Percentiles rank a stretch among this genome's conserved stretches.
phyloP scores from a whole-genome alignment of 192 early-diverging fungal genomes.

The Piromyces finnis region DNA sequence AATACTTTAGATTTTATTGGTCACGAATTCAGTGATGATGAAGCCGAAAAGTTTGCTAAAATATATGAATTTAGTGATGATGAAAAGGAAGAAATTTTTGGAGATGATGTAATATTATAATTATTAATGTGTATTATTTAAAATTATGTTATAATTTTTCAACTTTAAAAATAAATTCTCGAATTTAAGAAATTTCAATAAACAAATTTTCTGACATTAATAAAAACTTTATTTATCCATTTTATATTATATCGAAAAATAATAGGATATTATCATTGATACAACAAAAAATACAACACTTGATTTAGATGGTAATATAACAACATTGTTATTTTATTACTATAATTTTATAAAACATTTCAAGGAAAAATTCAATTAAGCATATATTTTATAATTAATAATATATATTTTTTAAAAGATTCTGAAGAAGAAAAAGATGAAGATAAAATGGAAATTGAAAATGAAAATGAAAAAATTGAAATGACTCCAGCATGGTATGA shows the following conservation, averaged over 20 bases:
- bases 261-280: not conserved
- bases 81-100: not conserved
- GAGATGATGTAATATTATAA: not conserved
- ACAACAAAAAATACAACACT: not conserved
- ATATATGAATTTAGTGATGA: not conserved
- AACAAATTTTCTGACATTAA: no score
- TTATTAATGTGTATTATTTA: no score
- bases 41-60: not conserved
- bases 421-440: constrained; percentile 10
- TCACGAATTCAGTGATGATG: not conserved
- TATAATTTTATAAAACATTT: no score
- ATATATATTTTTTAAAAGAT: no score
- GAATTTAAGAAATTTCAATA: no score
- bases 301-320: not conserved
- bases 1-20: not conserved
- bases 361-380: no score
- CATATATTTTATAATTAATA: no score
- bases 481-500: constrained; percentile 57
- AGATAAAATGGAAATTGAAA: constrained; percentile 10
- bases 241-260: no score
- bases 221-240: no score
- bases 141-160: no score
- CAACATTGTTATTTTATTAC: no score
- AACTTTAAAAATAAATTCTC: no score
- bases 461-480: constrained; percentile 4